Conservation (phyloP, 2,329 filamentous ascomycete species). For the Hysterium pulicare region DNA sequence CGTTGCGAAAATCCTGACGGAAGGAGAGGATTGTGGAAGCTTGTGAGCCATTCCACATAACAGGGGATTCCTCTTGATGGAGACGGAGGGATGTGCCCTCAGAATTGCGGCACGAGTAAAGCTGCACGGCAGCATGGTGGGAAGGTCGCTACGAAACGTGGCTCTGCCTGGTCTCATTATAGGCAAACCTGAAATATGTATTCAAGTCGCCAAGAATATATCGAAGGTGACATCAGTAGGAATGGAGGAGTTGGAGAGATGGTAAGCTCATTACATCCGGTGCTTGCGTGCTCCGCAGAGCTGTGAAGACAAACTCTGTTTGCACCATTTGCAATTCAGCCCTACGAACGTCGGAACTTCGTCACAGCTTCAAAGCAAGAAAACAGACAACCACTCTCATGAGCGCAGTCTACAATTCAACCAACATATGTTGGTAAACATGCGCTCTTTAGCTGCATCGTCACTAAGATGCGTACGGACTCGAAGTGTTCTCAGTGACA, state of each 20-base stretch:
- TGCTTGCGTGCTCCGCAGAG: too few species aligned
- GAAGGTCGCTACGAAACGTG: too few species aligned
- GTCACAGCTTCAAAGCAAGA: neutral
- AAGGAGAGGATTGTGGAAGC: slow-evolving; percentile 6
- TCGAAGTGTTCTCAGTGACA: slow-evolving; percentile 14
- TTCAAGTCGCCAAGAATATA: too few species aligned
- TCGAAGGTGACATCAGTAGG: too few species aligned
- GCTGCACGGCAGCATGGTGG: neutral
- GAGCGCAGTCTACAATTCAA: neutral
- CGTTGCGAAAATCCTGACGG: slow-evolving; percentile 42
- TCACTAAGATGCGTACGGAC: slow-evolving; percentile 19
- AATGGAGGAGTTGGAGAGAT: too few species aligned
- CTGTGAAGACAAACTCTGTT: too few species aligned
- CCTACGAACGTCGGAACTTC: slow-evolving; percentile 2
- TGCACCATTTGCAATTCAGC: slow-evolving; percentile 6
- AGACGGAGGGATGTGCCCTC: neutral
- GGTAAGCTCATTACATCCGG: too few species aligned
- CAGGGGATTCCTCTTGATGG: neutral
- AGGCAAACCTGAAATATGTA: too few species aligned
- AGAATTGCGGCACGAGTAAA: neutral
- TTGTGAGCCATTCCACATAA: neutral
- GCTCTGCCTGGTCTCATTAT: too few species aligned
- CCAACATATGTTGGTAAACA: slow-evolving; percentile 12
- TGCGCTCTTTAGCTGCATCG: slow-evolving; percentile 29
- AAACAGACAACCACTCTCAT: neutral